Evolutionary conservation across 2,329 filamentous ascomycete species (phyloP), one percentile per base, ranked within the genome.

Genomic region (Bipolaris zeicola): DNA sequence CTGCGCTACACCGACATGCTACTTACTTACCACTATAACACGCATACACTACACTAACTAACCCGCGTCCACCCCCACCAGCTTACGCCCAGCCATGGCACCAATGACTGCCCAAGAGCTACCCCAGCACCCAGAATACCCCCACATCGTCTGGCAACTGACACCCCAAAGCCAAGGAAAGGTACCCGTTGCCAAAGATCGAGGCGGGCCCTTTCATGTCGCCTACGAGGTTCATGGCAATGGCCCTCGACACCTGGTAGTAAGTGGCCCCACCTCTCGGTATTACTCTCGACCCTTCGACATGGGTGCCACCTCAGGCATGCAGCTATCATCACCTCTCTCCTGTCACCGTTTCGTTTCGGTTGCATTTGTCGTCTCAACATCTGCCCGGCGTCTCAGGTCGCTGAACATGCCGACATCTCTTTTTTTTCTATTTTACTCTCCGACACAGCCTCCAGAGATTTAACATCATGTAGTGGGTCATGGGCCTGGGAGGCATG

Each of bases 221-320:
- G 82, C 85, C 50, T 96, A 90, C 82, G 90, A 95, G 76, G 80
- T 95, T 45, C 91, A 96, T 78, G 91, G 92, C 53, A 78, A 83
- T 59, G 91, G 91, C 3, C 84, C 88, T 45, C 81, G 84, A 62
- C 89, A 90, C 78, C 78, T 95, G 62, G 81, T 92, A 66, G 91
- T 95, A 81, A 62, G 89, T 85, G 26, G 58, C 48, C 47, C 61
- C 54, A 63, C 57, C 28, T 59, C 59, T 61, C 44, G 50, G 58
- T 58, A 44, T 41, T 44, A 55, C 20, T 44, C 39, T 58, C 50
- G 24, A 26, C 50, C 44, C 54, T 62, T 52, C 57, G 58, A 59
- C 45, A 57, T 58, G 54, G 55, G 52, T 50, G 58, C 57, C 61
- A 56, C 55, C 59, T 60, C 47, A 65, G 60, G 39, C 34, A 52